These are phyloP conservation scores for Suhomyces kunorum DNA, from an alignment of 1,139 yeast genomes.

Conservation along the genomic window DNA sequence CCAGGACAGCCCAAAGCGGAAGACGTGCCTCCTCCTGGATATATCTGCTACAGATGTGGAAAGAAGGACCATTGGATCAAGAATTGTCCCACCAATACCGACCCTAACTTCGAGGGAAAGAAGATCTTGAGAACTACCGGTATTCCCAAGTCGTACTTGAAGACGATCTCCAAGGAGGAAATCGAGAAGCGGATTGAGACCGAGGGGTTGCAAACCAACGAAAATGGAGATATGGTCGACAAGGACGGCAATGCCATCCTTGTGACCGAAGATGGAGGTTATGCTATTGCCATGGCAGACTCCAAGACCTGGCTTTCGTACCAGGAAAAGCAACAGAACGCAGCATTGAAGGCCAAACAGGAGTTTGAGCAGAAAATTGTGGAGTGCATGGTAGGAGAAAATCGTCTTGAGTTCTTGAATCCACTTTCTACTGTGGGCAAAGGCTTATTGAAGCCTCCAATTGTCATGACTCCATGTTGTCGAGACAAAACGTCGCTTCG, in stretches of 20 bases:
- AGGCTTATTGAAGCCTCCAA: constrained; percentile 64
- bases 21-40: constrained; percentile 91
- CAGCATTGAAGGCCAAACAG: constrained; percentile 49
- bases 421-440: constrained; percentile 64
- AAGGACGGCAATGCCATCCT: constrained; percentile 70
- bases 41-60: constrained; percentile 95
- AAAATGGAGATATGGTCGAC: constrained; percentile 53
- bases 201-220: constrained; percentile 43
- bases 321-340: constrained; percentile 65
- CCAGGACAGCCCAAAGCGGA: constrained; percentile 50
- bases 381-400: constrained; percentile 41
- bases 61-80: constrained; percentile 96
- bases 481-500: constrained; percentile 55
- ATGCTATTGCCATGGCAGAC: constrained; percentile 93
- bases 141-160: constrained; percentile 90
- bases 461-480: constrained; percentile 87
- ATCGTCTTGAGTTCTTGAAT: constrained; percentile 49
- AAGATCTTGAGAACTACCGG: constrained; percentile 93
- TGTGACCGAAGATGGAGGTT: constrained; percentile 93
- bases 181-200: constrained; percentile 59
- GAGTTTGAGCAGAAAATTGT: constrained; percentile 42
- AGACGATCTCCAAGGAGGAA: constrained; percentile 60
- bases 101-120: constrained; percentile 92
- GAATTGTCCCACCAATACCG: constrained; percentile 91
- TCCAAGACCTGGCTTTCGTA: constrained; percentile 87